Evolutionary conservation across 805 yeast genomes (phyloP).

Genomic region (Yarrowia porcina): DNA sequence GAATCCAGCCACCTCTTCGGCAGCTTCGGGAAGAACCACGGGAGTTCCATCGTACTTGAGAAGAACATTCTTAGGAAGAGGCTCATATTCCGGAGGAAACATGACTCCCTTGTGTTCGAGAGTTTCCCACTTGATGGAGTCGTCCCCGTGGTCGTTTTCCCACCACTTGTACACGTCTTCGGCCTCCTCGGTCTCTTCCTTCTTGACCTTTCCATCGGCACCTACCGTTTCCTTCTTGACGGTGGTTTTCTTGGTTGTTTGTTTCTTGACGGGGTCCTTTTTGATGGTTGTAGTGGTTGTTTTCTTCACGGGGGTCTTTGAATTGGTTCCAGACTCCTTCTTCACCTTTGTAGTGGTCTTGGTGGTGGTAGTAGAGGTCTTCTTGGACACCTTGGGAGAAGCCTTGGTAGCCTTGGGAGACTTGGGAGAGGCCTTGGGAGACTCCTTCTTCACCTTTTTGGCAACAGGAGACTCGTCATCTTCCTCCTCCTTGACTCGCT

Average conservation of each 20-base stretch:
- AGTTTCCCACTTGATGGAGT: conserved; percentile 79
- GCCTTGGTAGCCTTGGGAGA: neutral
- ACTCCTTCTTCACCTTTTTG: conserved; percentile 7
- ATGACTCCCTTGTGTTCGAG: conserved; percentile 86
- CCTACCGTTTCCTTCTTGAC: conserved; percentile 25
- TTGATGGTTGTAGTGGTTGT: conserved; percentile 10
- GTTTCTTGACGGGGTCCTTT: conserved; percentile 28
- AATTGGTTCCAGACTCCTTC: neutral
- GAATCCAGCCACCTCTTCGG: conserved; percentile 97
- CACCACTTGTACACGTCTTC: conserved; percentile 77
- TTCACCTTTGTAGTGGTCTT: conserved; percentile 15
- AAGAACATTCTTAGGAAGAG: conserved; percentile 74
- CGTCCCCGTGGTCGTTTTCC: conserved; percentile 66
- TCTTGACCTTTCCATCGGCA: conserved; percentile 22
- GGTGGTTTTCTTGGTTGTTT: conserved; percentile 29
- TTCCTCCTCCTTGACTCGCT: conserved; percentile 24
- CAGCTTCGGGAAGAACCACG: conserved; percentile 68
- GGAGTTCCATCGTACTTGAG: conserved; percentile 73
- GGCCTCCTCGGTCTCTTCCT: conserved; percentile 44
- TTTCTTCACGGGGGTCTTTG: neutral
- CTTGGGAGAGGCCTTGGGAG: neutral
- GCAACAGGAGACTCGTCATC: neutral
- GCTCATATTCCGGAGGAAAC: conserved; percentile 90
- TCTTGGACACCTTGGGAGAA: neutral
- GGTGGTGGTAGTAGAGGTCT: neutral